These are phyloP conservation scores for Cystobasidium pallidum DNA, from an alignment of 1,284 basidiomycete genomes.

Conservation along the genomic window DNA sequence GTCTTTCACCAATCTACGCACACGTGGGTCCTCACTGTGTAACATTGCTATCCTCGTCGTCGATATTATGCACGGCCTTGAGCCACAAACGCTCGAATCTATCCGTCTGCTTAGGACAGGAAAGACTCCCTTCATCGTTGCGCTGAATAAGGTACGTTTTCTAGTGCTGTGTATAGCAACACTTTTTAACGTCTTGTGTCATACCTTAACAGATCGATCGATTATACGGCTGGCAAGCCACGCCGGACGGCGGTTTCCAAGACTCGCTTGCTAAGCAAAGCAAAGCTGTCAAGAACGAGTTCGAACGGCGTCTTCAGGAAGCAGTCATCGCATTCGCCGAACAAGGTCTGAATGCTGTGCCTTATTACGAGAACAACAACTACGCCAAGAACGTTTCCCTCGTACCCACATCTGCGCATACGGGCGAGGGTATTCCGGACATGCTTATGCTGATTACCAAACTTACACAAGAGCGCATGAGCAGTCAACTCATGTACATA, in stretches of 20 bases:
- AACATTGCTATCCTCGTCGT: conserved; percentile 99
- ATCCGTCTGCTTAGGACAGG: conserved; percentile 87
- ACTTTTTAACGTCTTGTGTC: conserved; percentile 26
- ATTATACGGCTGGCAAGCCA: conserved; percentile 92
- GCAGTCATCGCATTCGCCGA: conserved; percentile 93
- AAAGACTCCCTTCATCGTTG: conserved; percentile 99
- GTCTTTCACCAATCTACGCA: conserved; percentile 96
- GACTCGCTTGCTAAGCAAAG: conserved; percentile 88
- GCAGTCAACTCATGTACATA: conserved; percentile 95
- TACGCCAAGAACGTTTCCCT: conserved; percentile 92
- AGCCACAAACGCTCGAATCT: conserved; percentile 96
- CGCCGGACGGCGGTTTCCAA: conserved; percentile 87
- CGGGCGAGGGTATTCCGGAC: conserved; percentile 98
- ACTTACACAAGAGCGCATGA: conserved; percentile 97
- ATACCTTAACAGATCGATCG: conserved; percentile 99
- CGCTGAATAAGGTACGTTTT: conserved; percentile 81
- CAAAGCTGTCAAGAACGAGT: conserved; percentile 82
- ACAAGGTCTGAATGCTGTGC: conserved; percentile 91
- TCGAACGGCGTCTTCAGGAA: conserved; percentile 83
- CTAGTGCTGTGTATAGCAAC: neutral
- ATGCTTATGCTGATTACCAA: conserved; percentile 99
- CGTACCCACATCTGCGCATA: conserved; percentile 96
- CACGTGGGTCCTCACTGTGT: conserved; percentile 94
- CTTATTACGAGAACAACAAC: conserved; percentile 98
- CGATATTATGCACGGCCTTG: conserved; percentile 98